These are phyloP conservation scores for Pseudogymnoascus sp. DNA, from an alignment of 2,329 filamentous ascomycete genomes.

Conservation along the genomic window DNA sequence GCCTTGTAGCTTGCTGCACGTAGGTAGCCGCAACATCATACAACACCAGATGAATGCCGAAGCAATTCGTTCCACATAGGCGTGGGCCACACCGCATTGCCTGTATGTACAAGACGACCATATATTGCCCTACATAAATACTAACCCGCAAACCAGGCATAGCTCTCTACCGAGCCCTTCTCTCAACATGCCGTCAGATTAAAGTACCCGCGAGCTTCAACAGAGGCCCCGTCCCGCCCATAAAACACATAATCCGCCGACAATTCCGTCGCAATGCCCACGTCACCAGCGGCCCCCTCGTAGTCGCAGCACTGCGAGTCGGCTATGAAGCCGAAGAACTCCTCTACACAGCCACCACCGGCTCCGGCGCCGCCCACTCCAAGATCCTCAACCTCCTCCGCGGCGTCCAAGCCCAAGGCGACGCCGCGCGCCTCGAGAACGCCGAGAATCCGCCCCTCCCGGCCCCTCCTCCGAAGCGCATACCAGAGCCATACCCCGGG, in stretches of 20 bases:
- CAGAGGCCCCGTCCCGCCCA: constrained; percentile 33
- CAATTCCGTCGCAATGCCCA: constrained; percentile 52
- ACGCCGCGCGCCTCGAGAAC: constrained; percentile 27
- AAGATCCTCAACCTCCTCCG: constrained; percentile 16
- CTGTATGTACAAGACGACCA: constrained; percentile 28
- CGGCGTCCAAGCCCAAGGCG: constrained; percentile 5
- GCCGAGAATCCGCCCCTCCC: constrained; percentile 30
- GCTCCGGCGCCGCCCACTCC: constrained; percentile 14
- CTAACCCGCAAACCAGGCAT: constrained; percentile 39
- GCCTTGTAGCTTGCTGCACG: background rate
- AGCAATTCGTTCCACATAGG: constrained; percentile 34
- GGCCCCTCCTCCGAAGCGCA: constrained; percentile 12
- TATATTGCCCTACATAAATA: background rate
- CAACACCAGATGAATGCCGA: constrained; percentile 34
- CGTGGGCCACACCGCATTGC: constrained; percentile 43
- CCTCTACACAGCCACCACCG: constrained; percentile 21
- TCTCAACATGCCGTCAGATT: constrained; percentile 47
- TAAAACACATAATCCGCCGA: constrained; percentile 50
- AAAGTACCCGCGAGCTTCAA: constrained; percentile 40
- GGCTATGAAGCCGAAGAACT: constrained; percentile 49
- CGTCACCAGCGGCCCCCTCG: constrained; percentile 49
- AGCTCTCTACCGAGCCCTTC: constrained; percentile 63
- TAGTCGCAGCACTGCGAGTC: constrained; percentile 52
- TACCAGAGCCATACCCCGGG: constrained; percentile 22
- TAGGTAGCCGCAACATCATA: background rate